Evolutionary conservation across 371 early-diverging fungal genomes (phyloP).

Genomic region (Chytridium lagenaria): DNA sequence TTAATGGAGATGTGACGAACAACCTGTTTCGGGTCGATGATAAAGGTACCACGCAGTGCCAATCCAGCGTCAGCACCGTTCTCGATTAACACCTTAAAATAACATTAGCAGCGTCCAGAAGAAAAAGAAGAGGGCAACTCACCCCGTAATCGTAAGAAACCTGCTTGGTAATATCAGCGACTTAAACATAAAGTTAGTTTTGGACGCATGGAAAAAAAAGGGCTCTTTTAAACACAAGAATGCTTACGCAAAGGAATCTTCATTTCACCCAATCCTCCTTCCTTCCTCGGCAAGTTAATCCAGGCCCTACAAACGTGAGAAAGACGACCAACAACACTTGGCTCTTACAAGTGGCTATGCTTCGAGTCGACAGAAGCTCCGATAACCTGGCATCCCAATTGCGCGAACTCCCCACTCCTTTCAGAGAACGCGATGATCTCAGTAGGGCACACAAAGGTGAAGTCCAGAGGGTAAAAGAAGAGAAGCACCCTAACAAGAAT

Average conservation of each 20-base stretch:
- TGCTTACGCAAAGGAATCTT: conserved; percentile 69
- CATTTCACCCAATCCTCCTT: conserved; percentile 94
- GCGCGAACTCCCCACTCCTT: conserved; percentile 80
- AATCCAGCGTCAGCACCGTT: conserved; percentile 62
- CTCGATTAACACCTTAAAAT: conserved; percentile 68
- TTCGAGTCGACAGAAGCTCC: conserved; percentile 63
- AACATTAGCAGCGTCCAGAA: background rate
- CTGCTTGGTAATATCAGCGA: conserved; percentile 86
- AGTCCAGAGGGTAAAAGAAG: conserved; percentile 33
- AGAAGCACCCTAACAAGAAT: background rate
- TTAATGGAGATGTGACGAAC: conserved; percentile 73
- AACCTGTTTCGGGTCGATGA: conserved; percentile 91
- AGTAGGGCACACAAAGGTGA: conserved; percentile 39
- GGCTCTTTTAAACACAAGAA: no score
- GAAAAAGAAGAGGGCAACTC: conserved; percentile 45
- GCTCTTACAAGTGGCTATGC: conserved; percentile 47
- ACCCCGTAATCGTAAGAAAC: conserved; percentile 75
- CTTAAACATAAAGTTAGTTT: conserved; percentile 21
- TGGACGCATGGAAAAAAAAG: background rate
- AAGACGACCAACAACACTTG: background rate
- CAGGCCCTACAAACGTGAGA: conserved; percentile 50
- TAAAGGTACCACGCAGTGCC: conserved; percentile 66
- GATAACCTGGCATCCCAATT: conserved; percentile 61
- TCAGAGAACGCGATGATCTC: conserved; percentile 60
- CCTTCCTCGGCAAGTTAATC: conserved; percentile 75